Evolutionary conservation across 1,284 basidiomycete genomes (phyloP), one percentile per base, ranked within the genome.

Genomic region (Neonothopanus nambi): DNA sequence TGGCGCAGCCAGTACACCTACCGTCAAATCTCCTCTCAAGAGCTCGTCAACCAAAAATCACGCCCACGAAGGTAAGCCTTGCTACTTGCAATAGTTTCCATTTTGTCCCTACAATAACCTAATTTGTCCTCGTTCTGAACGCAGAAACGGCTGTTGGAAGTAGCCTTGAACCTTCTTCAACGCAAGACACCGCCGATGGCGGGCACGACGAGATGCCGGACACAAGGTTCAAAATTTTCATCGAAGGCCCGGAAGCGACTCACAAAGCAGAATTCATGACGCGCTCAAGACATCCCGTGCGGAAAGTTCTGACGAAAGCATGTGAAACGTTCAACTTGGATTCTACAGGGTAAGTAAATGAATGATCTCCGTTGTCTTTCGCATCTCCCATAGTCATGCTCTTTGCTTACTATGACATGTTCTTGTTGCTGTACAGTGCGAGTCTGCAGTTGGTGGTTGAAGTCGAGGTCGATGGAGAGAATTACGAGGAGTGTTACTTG

Each of bases 261-360:
- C 20, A 38, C 13, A 48, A 26, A 20, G 52, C 46, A 12, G 52
- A 54, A 23, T 54, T 54, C 8, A 54, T 54, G 52, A 54, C 40
- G 15, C 33, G 46, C 15, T 36, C 24, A 28, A 54, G 35, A 15
- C 52, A 54, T 28, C 30, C 40, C 5, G 33, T 54, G 15, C 35
- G 38, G 13, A 54, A 54, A 21, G 52, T 54, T 4, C 45, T 54
- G 17, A 40, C 45, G 5, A 46, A 46, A 12, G 52, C 52, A 5
- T 54, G 52, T 39, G 43, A 41, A 23, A 47, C 35, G 15, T 54
- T 54, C 43, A 23, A 24, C 6, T 24, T 54, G 11, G 46, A 54
- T 26, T 39, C 52, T 26, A 28, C n/a, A 11, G 11, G 8, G 52
- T 54, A 18, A 30, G 52, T 43, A 9, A n/a, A 20, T 9, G 35